These are phyloP conservation scores for Cryphonectria parasitica DNA, from an alignment of 2,329 filamentous ascomycete genomes.

Conservation along the genomic window DNA sequence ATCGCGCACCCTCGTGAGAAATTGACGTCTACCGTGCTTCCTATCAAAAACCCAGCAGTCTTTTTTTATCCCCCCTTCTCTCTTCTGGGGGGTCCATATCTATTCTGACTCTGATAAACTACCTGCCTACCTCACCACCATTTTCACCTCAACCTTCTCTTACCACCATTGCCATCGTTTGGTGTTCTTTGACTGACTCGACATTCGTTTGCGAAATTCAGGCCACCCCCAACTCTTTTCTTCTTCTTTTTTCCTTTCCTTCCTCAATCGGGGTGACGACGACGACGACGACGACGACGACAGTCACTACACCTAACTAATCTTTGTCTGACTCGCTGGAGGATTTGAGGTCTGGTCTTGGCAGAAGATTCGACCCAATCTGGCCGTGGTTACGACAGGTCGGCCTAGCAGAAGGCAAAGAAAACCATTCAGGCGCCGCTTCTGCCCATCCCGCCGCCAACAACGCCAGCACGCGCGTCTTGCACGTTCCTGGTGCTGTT, in stretches of 20 bases:
- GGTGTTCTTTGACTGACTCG: constrained; percentile 9
- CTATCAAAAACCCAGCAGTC: constrained; percentile 2
- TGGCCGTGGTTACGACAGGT: not conserved
- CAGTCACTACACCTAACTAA: constrained; percentile 5
- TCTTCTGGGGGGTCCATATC: constrained; percentile 2
- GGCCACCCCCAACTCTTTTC: not conserved
- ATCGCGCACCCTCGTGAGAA: constrained; percentile 13
- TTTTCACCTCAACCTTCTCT: not conserved
- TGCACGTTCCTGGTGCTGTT: constrained; percentile 13
- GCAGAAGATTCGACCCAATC: not conserved
- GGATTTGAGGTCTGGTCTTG: not conserved
- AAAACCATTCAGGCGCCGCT: constrained; percentile 2
- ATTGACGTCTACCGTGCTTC: constrained; percentile 16
- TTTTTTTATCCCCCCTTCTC: constrained; percentile 15
- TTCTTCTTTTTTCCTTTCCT: not conserved
- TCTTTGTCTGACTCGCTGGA: constrained; percentile 11
- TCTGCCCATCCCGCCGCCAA: not conserved
- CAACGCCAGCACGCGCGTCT: constrained; percentile 6
- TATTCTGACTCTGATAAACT: not conserved
- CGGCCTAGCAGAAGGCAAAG: constrained; percentile 1
- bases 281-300: constrained; percentile 4
- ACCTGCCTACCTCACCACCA: constrained; percentile 3
- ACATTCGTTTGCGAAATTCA: constrained; percentile 10
- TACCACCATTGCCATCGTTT: constrained; percentile 9
- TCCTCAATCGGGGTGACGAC: not conserved